Percentiles rank a stretch among this genome's conserved stretches.
Evolutionary conservation across 2,329 filamentous ascomycete genomes (phyloP).

Genomic region (Ophiocordyceps camponoti-rufipedis): DNA sequence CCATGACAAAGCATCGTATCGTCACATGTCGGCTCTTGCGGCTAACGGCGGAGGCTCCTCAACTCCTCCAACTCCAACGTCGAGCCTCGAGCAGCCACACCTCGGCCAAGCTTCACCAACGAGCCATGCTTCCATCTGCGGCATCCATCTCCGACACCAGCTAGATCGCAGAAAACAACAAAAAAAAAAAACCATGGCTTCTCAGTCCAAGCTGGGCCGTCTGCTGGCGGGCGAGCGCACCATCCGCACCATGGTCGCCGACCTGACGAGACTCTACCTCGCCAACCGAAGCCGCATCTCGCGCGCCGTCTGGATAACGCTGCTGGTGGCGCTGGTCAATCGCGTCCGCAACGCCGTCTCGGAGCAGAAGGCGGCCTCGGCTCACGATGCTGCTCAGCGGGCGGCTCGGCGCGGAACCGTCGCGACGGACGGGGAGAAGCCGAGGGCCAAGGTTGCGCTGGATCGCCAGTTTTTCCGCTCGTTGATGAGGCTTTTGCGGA

Average conservation of each 20-base stretch:
- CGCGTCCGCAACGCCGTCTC: slow-evolving; percentile 81
- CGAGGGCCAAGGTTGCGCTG: slow-evolving; percentile 70
- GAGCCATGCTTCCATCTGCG: no score
- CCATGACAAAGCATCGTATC: no score
- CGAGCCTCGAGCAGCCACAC: no score
- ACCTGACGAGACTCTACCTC: slow-evolving; percentile 56
- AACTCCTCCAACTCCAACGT: no score
- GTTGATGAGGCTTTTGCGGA: slow-evolving; percentile 58
- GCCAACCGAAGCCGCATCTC: slow-evolving; percentile 68
- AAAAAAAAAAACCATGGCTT: slow-evolving; percentile 39
- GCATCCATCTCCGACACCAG: no score
- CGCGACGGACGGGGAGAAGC: slow-evolving; percentile 16
- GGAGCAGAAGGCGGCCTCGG: slow-evolving; percentile 76
- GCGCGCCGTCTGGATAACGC: slow-evolving; percentile 63
- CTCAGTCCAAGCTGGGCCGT: slow-evolving; percentile 53
- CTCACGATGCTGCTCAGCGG: slow-evolving; percentile 42
- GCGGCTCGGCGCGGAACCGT: slow-evolving; percentile 28
- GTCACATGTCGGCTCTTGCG: no score
- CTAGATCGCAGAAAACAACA: no score
- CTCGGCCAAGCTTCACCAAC: no score
- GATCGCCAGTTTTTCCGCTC: slow-evolving; percentile 70
- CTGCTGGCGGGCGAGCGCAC: slow-evolving; percentile 29
- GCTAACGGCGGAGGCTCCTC: no score
- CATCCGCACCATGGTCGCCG: slow-evolving; percentile 44
- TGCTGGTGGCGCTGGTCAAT: slow-evolving; percentile 65